Percentiles rank a stretch among this genome's conserved stretches.
phyloP scores from a whole-genome alignment of 352 stramenopile species.

The Globisporangium recalcitrans region DNA sequence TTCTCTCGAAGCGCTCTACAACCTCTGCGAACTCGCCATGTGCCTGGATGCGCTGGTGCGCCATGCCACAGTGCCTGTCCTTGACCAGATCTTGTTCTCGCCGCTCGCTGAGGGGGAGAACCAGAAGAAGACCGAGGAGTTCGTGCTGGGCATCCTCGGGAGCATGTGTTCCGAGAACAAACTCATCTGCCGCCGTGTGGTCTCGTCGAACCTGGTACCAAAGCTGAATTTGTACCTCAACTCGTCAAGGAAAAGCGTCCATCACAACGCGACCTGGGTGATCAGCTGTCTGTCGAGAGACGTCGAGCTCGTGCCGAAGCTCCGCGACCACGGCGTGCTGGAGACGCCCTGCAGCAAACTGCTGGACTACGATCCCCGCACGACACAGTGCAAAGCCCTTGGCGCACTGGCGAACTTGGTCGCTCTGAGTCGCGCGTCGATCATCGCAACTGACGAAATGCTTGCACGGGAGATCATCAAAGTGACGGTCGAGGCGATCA shows the following conservation, averaged over 20 bases:
- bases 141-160: slow-evolving; percentile 40
- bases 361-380: slow-evolving; percentile 26
- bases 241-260: slow-evolving; percentile 16
- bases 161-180: slow-evolving; percentile 50
- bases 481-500: slow-evolving; percentile 29
- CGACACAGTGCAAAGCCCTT: slow-evolving; percentile 42
- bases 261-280: slow-evolving; percentile 50
- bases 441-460: slow-evolving; percentile 12
- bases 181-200: slow-evolving; percentile 40
- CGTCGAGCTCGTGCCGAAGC: slow-evolving; percentile 51
- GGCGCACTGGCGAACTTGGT: slow-evolving; percentile 32
- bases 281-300: slow-evolving; percentile 62
- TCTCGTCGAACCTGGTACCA: slow-evolving; percentile 60
- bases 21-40: slow-evolving; percentile 54
- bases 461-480: slow-evolving; percentile 18
- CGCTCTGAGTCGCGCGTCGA: slow-evolving; percentile 3
- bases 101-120: slow-evolving; percentile 14
- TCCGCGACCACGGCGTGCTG: slow-evolving; percentile 43
- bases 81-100: slow-evolving; percentile 67
- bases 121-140: slow-evolving; percentile 19
- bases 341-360: slow-evolving; percentile 41
- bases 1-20: slow-evolving; percentile 47
- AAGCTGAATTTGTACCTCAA: slow-evolving; percentile 40
- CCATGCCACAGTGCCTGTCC: slow-evolving; percentile 67
- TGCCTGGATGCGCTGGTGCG: slow-evolving; percentile 63